Base-by-base conservation (phyloP, 2,329 filamentous ascomycete species). In the Leptographium lundbergii region DNA sequence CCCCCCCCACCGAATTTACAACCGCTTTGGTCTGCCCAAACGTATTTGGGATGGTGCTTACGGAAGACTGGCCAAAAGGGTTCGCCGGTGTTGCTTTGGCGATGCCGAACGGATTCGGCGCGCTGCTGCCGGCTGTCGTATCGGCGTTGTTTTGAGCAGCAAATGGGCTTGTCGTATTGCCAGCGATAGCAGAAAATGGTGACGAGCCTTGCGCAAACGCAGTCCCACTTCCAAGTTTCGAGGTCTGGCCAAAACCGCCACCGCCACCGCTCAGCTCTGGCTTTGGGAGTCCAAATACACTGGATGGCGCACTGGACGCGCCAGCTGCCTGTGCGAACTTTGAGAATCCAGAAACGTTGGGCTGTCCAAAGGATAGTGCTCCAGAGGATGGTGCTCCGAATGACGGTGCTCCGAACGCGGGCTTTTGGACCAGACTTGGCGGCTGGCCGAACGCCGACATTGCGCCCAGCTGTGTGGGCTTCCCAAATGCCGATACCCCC, bases 51-150 rank as follows among this genome's bases (percentile, higher is more conserved):
- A 50, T 11, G 29, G 29, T 17, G 22, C 54, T 47, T 4, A 56
- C 22, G 29, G 56, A 19, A 7, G 52, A 27, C 55, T 57, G 39
- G 66, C n/a, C 74, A 73, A 76, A 77, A 2, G 71, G 71, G 1
- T 69, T 65, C 29, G 63, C 61, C 53, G 56, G 53, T 14, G 55
- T 34, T 25, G 59, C 36, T 14, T 57, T 39, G 11, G 56, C 77
- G 42, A 45, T 54, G 0, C 65, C 65, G 27, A 62, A 59, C 3
- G 61, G 56, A 14, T 50, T 53, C 6, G 54, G 14, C 7, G 47
- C 51, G 36, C 34, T 47, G 45, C 32, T 24, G 24, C 19, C 32
- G 9, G 45, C 51, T 27, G 48, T 34, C n/a, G 45, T 11, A 50
- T 25, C 24, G 22, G 9, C 2, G 4, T 36, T 36, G 13, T 10